Base-by-base conservation (phyloP, 1,284 basidiomycete genomes). In the Athelia psychrophila region DNA sequence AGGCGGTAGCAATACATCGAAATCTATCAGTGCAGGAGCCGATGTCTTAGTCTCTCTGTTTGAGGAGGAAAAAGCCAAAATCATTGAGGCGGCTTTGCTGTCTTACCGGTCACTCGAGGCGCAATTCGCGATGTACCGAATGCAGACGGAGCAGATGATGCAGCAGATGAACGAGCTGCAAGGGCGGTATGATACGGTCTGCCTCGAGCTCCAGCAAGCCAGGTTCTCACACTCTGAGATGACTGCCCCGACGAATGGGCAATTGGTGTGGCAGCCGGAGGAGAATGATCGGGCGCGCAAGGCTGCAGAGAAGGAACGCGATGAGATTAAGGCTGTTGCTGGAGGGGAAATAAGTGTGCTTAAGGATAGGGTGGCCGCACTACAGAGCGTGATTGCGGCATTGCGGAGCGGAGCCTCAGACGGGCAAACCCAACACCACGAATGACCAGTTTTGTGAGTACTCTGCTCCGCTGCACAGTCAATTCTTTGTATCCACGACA, bases 221-320 rank as follows among this genome's bases (percentile, higher is more conserved):
- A 30, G 13, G 27, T 30, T 13, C 13, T 30, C 27, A 5, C 5
- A 30, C 27, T 30, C 27, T 30, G 27, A 13, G 6, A 6, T 13
- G 5, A 30, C 38, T 42, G 27, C 27, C 6, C 27, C 5, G 27
- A 30, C 27, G 27, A 30, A 6, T 13, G 6, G 13, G 6, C 6
- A 30, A 30, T 13, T 30, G 5, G 6, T 5, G 13, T 5, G 6
- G 13, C 27, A 30, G 27, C 27, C n/a, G 38, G 38, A 42, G 5
- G 38, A n/a, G 38, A 6, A 42, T 6, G 38, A 42, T 5, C 38
- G 38, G 20, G 38, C 16, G 9, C 20, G 38, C 38, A 42, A 42
- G 38, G 38, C 38, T 42, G 38, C 20, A n/a, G 38, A 42, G 38
- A 42, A 42, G n/a, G 38, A 42, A 16, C 38, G 38, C 38, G 38